Conservation (phyloP, 106 monocot species). For the Ottelia alismoides region DNA sequence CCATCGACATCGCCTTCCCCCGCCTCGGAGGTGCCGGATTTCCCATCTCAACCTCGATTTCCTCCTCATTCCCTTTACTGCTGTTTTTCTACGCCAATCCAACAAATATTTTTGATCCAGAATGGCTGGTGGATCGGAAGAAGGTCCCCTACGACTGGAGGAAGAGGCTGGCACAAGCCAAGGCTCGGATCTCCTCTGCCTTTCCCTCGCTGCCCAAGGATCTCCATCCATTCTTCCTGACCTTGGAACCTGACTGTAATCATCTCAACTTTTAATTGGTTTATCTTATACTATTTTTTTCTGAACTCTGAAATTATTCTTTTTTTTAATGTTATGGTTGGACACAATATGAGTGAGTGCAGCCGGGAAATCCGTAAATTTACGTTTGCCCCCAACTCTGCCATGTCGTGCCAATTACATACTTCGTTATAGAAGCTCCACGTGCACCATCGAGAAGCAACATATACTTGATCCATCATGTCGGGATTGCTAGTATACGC, state of each 20-base stretch:
- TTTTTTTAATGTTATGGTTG: too few species aligned
- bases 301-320: too few species aligned
- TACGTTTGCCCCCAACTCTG: too few species aligned
- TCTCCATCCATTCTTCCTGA: constrained; percentile 55
- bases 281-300: too few species aligned
- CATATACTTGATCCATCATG: too few species aligned
- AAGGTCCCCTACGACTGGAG: constrained; percentile 83
- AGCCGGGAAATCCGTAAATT: too few species aligned
- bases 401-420: too few species aligned
- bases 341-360: too few species aligned
- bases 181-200: constrained; percentile 41
- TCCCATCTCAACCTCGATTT: background rate
- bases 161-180: constrained; percentile 45
- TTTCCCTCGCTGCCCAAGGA: constrained; percentile 56
- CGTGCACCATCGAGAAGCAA: too few species aligned
- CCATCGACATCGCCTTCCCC: constrained; percentile 89
- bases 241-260: constrained; percentile 72
- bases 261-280: too few species aligned
- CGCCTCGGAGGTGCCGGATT: constrained; percentile 65
- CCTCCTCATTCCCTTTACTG: background rate
- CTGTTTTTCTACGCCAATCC: background rate
- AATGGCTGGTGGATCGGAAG: constrained; percentile 98
- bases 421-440: too few species aligned
- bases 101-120: constrained; percentile 25
- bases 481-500: too few species aligned